These are phyloP conservation scores for Coleophoma crateriformis DNA, from an alignment of 2,329 filamentous ascomycete genomes.

Conservation along the genomic window DNA sequence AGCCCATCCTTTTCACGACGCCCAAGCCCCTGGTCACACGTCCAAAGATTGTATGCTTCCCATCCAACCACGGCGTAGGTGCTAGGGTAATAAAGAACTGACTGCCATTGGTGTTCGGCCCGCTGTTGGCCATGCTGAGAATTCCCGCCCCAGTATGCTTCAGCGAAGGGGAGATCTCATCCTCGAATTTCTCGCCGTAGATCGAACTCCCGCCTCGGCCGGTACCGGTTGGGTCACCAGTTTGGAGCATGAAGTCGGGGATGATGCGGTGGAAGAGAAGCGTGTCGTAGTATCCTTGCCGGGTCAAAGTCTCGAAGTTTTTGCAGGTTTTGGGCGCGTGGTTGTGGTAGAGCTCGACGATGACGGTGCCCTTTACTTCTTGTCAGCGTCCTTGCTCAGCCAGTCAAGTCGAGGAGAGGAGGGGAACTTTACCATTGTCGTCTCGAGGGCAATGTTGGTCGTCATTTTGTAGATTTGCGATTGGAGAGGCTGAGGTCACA, in stretches of 20 bases:
- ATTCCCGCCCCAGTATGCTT: constrained; percentile 92
- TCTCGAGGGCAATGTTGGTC: constrained; percentile 75
- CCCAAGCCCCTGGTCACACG: constrained; percentile 78
- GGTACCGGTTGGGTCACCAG: constrained; percentile 89
- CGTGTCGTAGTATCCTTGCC: constrained; percentile 81
- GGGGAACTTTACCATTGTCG: constrained; percentile 62
- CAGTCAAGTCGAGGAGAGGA: not conserved
- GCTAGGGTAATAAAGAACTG: constrained; percentile 97
- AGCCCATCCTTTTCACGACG: constrained; percentile 80
- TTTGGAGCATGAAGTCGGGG: constrained; percentile 93
- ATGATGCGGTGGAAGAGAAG: constrained; percentile 93
- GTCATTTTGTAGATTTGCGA: constrained; percentile 48
- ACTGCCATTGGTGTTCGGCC: constrained; percentile 86
- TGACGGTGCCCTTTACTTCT: constrained; percentile 64
- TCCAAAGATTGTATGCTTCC: constrained; percentile 96
- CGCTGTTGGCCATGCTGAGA: constrained; percentile 95
- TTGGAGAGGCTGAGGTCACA: not conserved
- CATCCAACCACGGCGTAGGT: constrained; percentile 92
- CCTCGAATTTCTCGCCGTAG: constrained; percentile 89
- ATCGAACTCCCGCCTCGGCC: constrained; percentile 85
- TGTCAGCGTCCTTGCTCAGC: constrained; percentile 1
- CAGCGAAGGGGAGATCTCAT: constrained; percentile 74
- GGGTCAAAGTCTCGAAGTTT: constrained; percentile 78
- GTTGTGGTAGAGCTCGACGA: constrained; percentile 80
- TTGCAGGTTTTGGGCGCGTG: constrained; percentile 86